Conservation (phyloP, 2,329 filamentous ascomycete species). For the Daldinia sp. region DNA sequence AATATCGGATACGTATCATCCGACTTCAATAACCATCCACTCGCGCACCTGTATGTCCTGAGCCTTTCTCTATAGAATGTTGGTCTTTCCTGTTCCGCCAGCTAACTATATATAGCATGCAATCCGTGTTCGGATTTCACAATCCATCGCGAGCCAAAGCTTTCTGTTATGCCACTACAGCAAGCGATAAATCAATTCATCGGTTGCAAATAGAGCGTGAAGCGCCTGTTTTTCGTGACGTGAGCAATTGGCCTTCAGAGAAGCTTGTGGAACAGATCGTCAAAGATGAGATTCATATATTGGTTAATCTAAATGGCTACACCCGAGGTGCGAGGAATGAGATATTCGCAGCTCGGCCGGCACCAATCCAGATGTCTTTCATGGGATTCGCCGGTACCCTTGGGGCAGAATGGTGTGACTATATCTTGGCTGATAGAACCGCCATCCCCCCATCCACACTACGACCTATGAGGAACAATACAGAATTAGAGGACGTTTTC, state of each 20-base stretch:
- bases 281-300: constrained; percentile 87
- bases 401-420: constrained; percentile 98
- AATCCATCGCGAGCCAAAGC: constrained; percentile 77
- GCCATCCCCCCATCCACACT: constrained; percentile 85
- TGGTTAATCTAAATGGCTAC: constrained; percentile 98
- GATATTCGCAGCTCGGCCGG: constrained; percentile 92
- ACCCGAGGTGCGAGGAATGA: constrained; percentile 97
- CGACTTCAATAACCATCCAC: constrained; percentile 97
- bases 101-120: constrained; percentile 68
- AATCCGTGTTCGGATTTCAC: constrained; percentile 96
- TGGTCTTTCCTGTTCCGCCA: constrained; percentile 6
- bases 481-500: constrained; percentile 75
- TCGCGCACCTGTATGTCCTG: constrained; percentile 78
- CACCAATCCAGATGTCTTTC: constrained; percentile 98
- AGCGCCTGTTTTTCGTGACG: constrained; percentile 89
- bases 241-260: constrained; percentile 85
- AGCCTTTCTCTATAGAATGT: not conserved
- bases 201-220: constrained; percentile 92
- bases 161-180: constrained; percentile 94
- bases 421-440: constrained; percentile 88
- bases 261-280: constrained; percentile 86
- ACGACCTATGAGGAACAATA: constrained; percentile 78
- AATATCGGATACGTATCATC: constrained; percentile 96
- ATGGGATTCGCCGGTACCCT: constrained; percentile 98
- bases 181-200: constrained; percentile 87